Base-by-base conservation (phyloP, 1,284 basidiomycete genomes). In the Boletus sp. region DNA sequence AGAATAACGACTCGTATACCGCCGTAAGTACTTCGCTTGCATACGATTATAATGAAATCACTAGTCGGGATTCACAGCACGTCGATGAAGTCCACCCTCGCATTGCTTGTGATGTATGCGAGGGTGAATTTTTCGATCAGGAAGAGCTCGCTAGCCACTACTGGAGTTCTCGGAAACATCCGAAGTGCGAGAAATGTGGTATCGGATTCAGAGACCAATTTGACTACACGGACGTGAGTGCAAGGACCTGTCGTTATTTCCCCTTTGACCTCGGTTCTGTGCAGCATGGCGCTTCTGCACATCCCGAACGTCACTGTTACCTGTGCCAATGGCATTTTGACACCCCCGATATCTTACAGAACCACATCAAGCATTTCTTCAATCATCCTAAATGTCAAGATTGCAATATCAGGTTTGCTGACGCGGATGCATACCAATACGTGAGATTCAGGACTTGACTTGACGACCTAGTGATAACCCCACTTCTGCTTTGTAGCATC, bases 291-390 rank as follows among this genome's bases (percentile, higher is more conserved):
- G 64, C 55, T 33, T 61, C 52, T 6, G 50, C 51, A 27, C 64
- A 65, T 47, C 66, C 64, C 4, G 67, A 65, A 30, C 53, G 53
- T 39, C 63, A 69, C 25, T 65, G 64, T 35, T 50, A 63, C 46
- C 33, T 64, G 17, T 65, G 64, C 40, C 67, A 66, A 17, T 66
- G 67, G 67, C 64, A 68, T 40, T 69, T 66, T 47, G 66, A 66
- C 32, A 54, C 54, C 10, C 48, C 61, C 5, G 51, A 61, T 14
- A 38, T 55, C 34, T 45, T 69, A 32, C 63, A 55, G 12, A 65
- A 59, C 41, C 67, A 66, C 37, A 64, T 64, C 50, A 62, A 41
- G 10, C 64, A 68, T 33, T 69, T 66, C 34, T 62, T 54, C 37
- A 67, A 57, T 39, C 66, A 65, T 48, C 64, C 64, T 3, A 57